Base-by-base conservation (phyloP, 371 early-diverging fungal genomes). In the Mortierella sp. region DNA sequence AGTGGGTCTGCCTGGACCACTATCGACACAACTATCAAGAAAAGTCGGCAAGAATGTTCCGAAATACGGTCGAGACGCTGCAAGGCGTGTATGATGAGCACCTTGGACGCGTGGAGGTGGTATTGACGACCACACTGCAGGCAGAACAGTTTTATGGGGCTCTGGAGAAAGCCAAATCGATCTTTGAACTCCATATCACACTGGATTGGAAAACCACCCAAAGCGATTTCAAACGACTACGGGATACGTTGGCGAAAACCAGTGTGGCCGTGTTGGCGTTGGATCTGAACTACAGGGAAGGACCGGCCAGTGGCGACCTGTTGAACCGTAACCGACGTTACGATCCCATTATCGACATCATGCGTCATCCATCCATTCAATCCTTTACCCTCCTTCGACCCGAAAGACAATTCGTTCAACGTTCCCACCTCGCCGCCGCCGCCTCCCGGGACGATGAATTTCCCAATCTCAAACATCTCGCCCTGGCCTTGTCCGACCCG, bases 1-100 rank as follows among this genome's bases (percentile, higher is more conserved):
- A 60, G 24, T 68, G 68, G 68, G 68, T 68, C 8, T 68, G 68
- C 30, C 26, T 16, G 8, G 68, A 68, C 18, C 68, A 68, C 48
- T 61, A 55, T 23, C 57, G 47, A 16, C 47, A 51, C 8, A 38
- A 8, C 38, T 38, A 8, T 12, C 50, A 26, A 12, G 38, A 38
- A 12, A 38, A 38, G 38, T 5, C 5, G 5, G 8, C 12, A 5
- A 38, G 12, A 8, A 38, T 8, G 38, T 38, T 38, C 12, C 38
- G 38, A 5, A 38, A 38, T 38, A 38, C 38, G 12, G 38, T 38
- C 8, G 8, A 12, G 8, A 8, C 38, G 38, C 38, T 38, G 38
- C 8, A 12, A 38, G 21, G 13, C 12, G 7, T 38, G 12, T 38
- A 8, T 38, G 12, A 38, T 12, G 38, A 38, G 38, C 5, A 8